A percentile compares a stretch with the other conserved stretches of the same genome.
phyloP scores from a whole-genome alignment of 345 rosid species.

The Aquilaria malaccensis region DNA sequence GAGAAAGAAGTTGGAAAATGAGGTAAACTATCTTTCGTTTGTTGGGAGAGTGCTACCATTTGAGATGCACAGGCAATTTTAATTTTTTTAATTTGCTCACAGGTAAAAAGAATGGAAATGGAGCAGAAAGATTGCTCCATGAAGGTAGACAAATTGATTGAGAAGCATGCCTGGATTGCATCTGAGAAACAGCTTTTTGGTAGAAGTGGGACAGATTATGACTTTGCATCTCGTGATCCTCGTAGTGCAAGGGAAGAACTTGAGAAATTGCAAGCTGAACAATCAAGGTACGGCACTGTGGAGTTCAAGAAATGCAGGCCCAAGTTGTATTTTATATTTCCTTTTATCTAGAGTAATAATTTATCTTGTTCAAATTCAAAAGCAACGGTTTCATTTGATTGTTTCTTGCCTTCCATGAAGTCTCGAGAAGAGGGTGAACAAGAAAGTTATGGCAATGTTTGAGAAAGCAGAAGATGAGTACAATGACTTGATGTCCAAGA shows the following conservation, averaged over 20 bases:
- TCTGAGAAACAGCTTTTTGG: constrained; percentile 95
- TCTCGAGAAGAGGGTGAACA: constrained; percentile 91
- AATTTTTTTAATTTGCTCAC: not conserved
- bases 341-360: not conserved
- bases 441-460: constrained; percentile 98
- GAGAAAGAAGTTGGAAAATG: constrained; percentile 93
- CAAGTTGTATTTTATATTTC: not conserved
- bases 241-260: constrained; percentile 71
- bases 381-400: constrained; percentile 1
- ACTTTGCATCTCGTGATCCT: constrained; percentile 70
- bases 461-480: constrained; percentile 99
- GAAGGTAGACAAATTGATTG: constrained; percentile 79
- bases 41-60: not conserved
- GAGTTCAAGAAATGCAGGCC: not conserved
- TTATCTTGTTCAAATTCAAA: no score
- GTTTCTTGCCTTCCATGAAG: constrained; percentile 28
- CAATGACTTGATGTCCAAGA: constrained; percentile 74
- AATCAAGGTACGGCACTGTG: constrained; percentile 53
- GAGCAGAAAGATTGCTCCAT: constrained; percentile 81
- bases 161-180: constrained; percentile 93
- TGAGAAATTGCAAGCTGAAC: constrained; percentile 79
- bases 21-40: constrained; percentile 38
- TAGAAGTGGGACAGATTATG: constrained; percentile 93
- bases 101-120: constrained; percentile 83
- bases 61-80: constrained; percentile 1